Evolutionary conservation across 225 moss, liverwort and hornwort species (phyloP), one percentile per base, ranked within the genome.

Genomic region (Physcomitrium patens): DNA sequence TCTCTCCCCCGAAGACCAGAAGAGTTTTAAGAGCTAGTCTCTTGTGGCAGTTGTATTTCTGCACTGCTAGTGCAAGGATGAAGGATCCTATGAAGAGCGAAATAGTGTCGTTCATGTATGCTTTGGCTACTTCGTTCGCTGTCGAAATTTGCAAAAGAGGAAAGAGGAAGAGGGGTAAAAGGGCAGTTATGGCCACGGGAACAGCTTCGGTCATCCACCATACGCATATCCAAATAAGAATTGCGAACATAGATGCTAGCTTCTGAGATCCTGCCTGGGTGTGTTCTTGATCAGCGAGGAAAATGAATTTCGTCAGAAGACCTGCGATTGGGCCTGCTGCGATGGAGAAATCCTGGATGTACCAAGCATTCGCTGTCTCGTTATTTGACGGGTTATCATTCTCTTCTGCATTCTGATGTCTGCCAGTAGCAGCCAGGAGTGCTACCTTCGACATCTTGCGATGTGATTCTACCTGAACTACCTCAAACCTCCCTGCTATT

Each of bases 131-230:
- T 8, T 78, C 75, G 46, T 94, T 81, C 2, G 94, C 71, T 1
- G 82, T 77, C 78, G 88, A 47, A 73, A 96, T 83, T 50, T 69
- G 81, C 47, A 92, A 45, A 18, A 94, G 78, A 0, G 96, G 96
- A 80, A 94, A 96, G 45, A 96, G 83, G 19, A 78, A 85, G 44
- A 96, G 84, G 0, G 96, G 96, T 10, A 96, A 73, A 0, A 96
- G 88, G 0, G 92, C 86, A 1, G 96, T 94, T n/a, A 94, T 78
- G 23, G 91, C 89, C n/a, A 96, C 85, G 0, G 96, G 94, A 1
- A 96, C 86, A 0, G 96, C 88, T 73, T 91, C 94, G 16, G 89
- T 80, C 45, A 96, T 83, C 96, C 96, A 96, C 96, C 96, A 96
- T 45, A 90, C 66, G 26, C 92, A 90, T 60, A 96, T 76, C 96